Evolutionary conservation across 352 stramenopile genomes (phyloP), one percentile per base, ranked within the genome.

Genomic region (Albugo laibachii): DNA sequence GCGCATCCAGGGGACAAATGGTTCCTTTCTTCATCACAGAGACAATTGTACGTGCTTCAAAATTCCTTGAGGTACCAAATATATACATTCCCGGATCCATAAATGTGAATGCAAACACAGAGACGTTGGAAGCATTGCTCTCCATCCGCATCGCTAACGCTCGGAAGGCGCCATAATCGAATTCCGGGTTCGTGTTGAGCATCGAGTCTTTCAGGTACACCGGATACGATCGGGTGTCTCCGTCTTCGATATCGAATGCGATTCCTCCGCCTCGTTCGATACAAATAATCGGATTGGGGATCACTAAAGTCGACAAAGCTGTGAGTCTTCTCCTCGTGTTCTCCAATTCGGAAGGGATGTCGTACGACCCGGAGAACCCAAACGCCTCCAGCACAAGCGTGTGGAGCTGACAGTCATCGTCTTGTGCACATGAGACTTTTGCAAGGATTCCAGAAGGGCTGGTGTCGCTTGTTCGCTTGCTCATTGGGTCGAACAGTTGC

Each of bases 121-220:
- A 62, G 2, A 95, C 68, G 0, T 56, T 61, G 10, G 59, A 68
- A 1, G 50, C 18, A 35, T 86, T 89, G 20, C 52, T 13, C 13
- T n/a, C 43, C 19, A 83, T 53, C 37, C 69, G 74, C 1, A 66
- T 54, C 3, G 66, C 66, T 13, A 96, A 55, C 1, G 61, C 61
- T 8, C 83, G 64, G 53, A 96, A 96, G 4, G 63, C 63, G 13
- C 74, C 74, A 40, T 89, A 95, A 57, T 95, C 89, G 42, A 96
- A 97, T 45, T 61, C 75, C 5, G 68, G 61, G 44, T 97, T 96
- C 3, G 83, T 94, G 54, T 97, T 97, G 27, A 97, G 76, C 58
- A 97, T 83, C 16, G 84, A 96, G 54, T 97, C 83, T 54, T 95
- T 95, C 19, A 93, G 53, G 54, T 97, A 97, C 45, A 95, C 69